These are phyloP conservation scores for Rugonectria rugulosa DNA, from an alignment of 2,329 filamentous ascomycete genomes.

Conservation along the genomic window DNA sequence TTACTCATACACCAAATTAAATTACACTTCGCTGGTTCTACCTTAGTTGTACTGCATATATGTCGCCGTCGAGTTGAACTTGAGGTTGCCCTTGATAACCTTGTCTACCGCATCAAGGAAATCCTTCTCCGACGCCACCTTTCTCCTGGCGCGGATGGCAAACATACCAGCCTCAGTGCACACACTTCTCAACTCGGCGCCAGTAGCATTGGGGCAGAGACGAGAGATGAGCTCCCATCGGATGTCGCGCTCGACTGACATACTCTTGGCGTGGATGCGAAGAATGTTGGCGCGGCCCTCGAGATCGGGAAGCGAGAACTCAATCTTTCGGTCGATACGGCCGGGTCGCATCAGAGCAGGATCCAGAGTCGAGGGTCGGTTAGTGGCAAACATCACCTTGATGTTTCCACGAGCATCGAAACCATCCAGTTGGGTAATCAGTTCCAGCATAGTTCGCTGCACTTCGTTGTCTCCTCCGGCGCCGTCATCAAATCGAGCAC, in stretches of 20 bases:
- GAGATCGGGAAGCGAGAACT: slow-evolving; percentile 96
- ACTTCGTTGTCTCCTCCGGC: slow-evolving; percentile 98
- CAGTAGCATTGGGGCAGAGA: slow-evolving; percentile 95
- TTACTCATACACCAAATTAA: slow-evolving; percentile 47
- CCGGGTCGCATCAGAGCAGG: slow-evolving; percentile 97
- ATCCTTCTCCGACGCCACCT: slow-evolving; percentile 99
- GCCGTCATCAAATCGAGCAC: slow-evolving; percentile 94
- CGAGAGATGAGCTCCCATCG: slow-evolving; percentile 98
- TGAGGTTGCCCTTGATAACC: slow-evolving; percentile 98
- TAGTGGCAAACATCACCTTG: slow-evolving; percentile 99
- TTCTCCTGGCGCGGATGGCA: slow-evolving; percentile 90
- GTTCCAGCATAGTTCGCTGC: slow-evolving; percentile 95
- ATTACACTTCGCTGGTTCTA: slow-evolving; percentile 49
- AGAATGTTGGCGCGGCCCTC: slow-evolving; percentile 98
- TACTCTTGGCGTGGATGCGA: slow-evolving; percentile 98
- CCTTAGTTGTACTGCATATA: slow-evolving; percentile 97
- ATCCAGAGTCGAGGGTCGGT: slow-evolving; percentile 92
- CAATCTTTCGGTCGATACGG: slow-evolving; percentile 98
- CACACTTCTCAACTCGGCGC: slow-evolving; percentile 93
- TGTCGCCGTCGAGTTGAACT: slow-evolving; percentile 98
- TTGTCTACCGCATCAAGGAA: slow-evolving; percentile 98
- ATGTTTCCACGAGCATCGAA: slow-evolving; percentile 98
- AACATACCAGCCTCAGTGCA: slow-evolving; percentile 99
- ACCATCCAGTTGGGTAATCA: slow-evolving; percentile 95
- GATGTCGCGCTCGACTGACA: slow-evolving; percentile 99